Percentiles rank a stretch among this genome's conserved stretches.
phyloP scores from a whole-genome alignment of 2,329 filamentous ascomycete genomes.

The Parastagonospora nodorum region DNA sequence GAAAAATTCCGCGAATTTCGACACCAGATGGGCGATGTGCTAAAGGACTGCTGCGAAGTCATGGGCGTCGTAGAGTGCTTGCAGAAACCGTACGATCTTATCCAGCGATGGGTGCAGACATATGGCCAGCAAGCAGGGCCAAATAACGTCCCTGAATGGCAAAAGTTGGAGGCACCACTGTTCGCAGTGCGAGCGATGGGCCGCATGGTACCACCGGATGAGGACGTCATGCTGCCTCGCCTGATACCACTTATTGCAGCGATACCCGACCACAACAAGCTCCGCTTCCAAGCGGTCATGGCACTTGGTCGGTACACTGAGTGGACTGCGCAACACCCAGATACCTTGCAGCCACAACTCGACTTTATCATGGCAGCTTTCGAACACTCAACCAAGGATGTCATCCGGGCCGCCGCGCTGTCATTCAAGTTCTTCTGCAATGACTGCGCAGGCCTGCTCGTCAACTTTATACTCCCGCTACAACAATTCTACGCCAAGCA shows the following conservation, averaged over 20 bases:
- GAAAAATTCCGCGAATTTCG: slow-evolving; percentile 97
- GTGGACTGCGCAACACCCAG: slow-evolving; percentile 93
- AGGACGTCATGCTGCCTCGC: slow-evolving; percentile 83
- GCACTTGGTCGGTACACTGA: slow-evolving; percentile 95
- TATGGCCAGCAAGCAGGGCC: slow-evolving; percentile 77
- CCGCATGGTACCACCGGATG: slow-evolving; percentile 90
- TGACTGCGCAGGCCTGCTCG: slow-evolving; percentile 87
- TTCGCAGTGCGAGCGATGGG: slow-evolving; percentile 97
- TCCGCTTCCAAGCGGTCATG: slow-evolving; percentile 99
- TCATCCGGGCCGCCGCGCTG: slow-evolving; percentile 87
- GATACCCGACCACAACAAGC: slow-evolving; percentile 93
- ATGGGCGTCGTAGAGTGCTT: slow-evolving; percentile 92
- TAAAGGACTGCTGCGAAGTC: slow-evolving; percentile 96
- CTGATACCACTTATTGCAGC: slow-evolving; percentile 93
- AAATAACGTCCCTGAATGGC: slow-evolving; percentile 87
- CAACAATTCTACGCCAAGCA: slow-evolving; percentile 93
- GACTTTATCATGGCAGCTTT: slow-evolving; percentile 96
- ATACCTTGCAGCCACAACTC: slow-evolving; percentile 89
- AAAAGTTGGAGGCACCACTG: slow-evolving; percentile 90
- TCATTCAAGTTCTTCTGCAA: slow-evolving; percentile 97
- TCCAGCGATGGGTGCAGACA: slow-evolving; percentile 85
- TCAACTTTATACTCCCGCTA: slow-evolving; percentile 80
- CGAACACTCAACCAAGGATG: slow-evolving; percentile 84
- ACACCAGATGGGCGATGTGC: slow-evolving; percentile 95
- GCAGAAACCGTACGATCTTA: slow-evolving; percentile 82